Evolutionary conservation across 2,329 filamentous ascomycete genomes (phyloP), one percentile per base, ranked within the genome.

Genomic region (Diaporthe eres): DNA sequence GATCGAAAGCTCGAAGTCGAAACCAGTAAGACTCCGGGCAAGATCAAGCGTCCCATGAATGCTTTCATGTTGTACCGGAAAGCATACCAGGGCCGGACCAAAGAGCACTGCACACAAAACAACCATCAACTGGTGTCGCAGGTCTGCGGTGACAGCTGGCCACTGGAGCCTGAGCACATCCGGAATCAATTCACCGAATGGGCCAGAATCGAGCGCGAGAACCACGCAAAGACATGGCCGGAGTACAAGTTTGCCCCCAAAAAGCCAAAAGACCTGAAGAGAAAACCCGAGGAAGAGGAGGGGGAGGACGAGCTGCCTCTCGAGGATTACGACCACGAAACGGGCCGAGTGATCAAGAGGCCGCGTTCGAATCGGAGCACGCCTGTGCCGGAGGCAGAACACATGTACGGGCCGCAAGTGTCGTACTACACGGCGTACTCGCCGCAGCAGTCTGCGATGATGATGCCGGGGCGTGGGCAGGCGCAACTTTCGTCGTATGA

Each of bases 11-110:
- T 87, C 73, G 95, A 98, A 83, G 92, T 93, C 13, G 89, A 91
- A 58, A 90, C 91, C 80, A 90, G 92, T 75, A 95, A 92, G 80
- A 87, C 92, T 49, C 87, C 87, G 2, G 94, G 94, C 37, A 95
- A 96, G 82, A 90, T 98, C 79, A 95, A 96, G 80, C 90, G 97
- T 42, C 96, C 97, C 3, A 98, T 98, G 93, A 99, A 99, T 84
- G 96, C 95, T 0, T 99, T 98, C 86, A 98, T 99, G 94, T 88
- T 99, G 70, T 99, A 99, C 84, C 93, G 97, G 57, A 98, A 97
- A 79, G 95, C 95, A 9, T 98, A 95, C 82, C 94, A 97, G 76
- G 94, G 97, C 77, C 90, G 95, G 44, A 95, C 94, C 76, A 98
- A 98, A 84, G 88, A 91, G 71, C 94, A 92, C 88, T 94, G 94